phyloP scores from a whole-genome alignment of 192 early-diverging fungal species.

The Piromyces finnis region DNA sequence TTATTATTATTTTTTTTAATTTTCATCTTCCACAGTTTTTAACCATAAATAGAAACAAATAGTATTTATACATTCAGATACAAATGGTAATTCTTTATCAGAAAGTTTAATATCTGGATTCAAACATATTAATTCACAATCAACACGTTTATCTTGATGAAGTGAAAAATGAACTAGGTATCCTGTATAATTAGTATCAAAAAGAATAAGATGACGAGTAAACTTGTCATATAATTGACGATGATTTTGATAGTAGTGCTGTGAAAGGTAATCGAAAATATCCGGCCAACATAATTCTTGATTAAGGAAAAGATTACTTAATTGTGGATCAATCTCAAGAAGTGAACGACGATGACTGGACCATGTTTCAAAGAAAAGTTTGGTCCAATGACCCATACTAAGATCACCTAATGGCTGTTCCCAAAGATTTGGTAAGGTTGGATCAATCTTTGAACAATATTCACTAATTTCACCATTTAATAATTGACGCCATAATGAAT shows the following conservation, averaged over 20 bases:
- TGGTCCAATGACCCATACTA: not conserved
- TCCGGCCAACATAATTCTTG: not conserved
- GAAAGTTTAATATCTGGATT: not conserved
- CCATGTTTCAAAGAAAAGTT: not conserved
- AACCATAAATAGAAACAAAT: not conserved
- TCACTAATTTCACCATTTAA: not conserved
- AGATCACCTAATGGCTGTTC: not conserved
- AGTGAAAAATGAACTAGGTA: not conserved
- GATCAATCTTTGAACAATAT: not conserved
- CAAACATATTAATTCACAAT: not conserved
- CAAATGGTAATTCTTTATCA: not conserved
- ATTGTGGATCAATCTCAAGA: not conserved
- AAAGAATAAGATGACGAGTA: not conserved
- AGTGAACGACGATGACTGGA: not conserved
- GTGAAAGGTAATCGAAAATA: not conserved
- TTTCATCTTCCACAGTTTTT: not conserved
- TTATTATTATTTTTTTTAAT: no score
- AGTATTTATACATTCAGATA: not conserved
- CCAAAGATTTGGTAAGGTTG: not conserved
- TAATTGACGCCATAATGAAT: not conserved
- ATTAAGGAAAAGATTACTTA: not conserved
- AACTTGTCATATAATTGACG: not conserved
- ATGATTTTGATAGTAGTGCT: not conserved
- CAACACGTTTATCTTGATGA: not conserved
- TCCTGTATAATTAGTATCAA: not conserved